A percentile compares a stretch with the other conserved stretches of the same genome.
phyloP scores from a whole-genome alignment of 768 basidiomycete species.

The Auricularia cornea region DNA sequence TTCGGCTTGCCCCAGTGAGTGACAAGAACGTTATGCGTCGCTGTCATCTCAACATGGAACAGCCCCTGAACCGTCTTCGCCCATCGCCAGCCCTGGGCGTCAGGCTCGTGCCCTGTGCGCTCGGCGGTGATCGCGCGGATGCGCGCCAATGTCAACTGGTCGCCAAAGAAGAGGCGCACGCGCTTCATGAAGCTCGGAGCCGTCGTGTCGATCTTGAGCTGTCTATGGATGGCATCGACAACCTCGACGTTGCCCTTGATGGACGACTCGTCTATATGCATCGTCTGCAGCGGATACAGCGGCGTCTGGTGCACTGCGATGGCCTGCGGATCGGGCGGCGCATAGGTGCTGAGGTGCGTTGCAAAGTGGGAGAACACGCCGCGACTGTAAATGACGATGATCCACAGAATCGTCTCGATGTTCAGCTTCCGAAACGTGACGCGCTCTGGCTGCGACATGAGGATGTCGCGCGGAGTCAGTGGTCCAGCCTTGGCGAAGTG shows the following conservation, averaged over 20 bases:
- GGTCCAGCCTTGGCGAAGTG: conserved; percentile 14
- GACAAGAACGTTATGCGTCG: conserved; percentile 21
- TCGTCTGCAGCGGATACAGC: conserved; percentile 22
- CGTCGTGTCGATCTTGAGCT: conserved; percentile 15
- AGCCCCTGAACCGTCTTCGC: conserved; percentile 24
- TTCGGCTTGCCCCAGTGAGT: conserved; percentile 26
- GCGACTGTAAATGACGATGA: conserved; percentile 25
- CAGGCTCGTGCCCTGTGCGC: conserved; percentile 25
- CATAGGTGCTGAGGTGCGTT: conserved; percentile 9
- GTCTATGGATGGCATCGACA: conserved; percentile 18
- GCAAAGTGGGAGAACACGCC: conserved; percentile 20
- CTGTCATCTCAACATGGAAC: conserved; percentile 32
- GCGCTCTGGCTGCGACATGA: no score
- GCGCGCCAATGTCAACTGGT: conserved; percentile 30
- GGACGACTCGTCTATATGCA: conserved; percentile 30
- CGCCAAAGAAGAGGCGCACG: conserved; percentile 19
- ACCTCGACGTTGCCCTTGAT: conserved; percentile 29
- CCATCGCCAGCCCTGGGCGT: conserved; percentile 17
- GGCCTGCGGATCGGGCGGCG: conserved; percentile 16
- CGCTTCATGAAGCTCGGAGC: neutral
- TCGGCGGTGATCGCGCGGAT: conserved; percentile 22
- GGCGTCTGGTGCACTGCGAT: conserved; percentile 24
- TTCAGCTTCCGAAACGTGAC: no score
- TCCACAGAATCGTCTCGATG: neutral
- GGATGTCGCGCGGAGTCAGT: no score